Base-by-base conservation (phyloP, 78 protist species). In the Dictyostelium firmibasis region DNA sequence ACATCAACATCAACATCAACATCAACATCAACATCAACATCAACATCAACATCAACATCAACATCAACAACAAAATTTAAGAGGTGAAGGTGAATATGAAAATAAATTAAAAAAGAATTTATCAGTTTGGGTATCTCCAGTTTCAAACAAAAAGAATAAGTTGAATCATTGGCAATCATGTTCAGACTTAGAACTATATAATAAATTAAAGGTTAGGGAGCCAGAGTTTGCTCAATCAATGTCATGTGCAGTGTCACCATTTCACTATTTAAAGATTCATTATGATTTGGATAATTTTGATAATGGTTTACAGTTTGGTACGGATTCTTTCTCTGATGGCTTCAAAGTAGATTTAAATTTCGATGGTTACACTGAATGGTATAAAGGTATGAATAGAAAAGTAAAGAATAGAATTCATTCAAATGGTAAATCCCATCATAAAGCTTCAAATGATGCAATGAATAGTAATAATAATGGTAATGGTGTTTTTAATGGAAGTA, bases 171-270 rank as follows among this genome's bases (percentile, higher is more conserved):
- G 57, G 83, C 83, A 76, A 67, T 53, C 85, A 78, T 60, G 67
- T 83, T 29, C 31, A 14, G 94, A 89, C 23, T 79, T 89, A 44
- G 87, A 89, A 33, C n/a, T 81, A 18, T 89, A 81, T 67, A 81
- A 79, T 41, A 89, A 70, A 81, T 38, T 81, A 9, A 89, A 89
- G 38, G 62, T 69, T 31, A 60, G 84, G 13, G 94, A 89, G 47
- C 72, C 44, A 9, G 94, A 89, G 18, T 89, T 81, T 81, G 86
- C 94, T 0, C 94, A 89, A 36, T 81, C 88, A 31, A 53, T 89
- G n/a, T 57, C 94, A 27, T 89, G 87, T 89, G 94, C 94, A 16
- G 82, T 89, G 11, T 81, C 94, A 23, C 94, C 94, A 27, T 89
- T 89, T 70, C 94, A 81, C 2, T 89, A 89, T 70, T 35, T 89